Conservation (phyloP, 2,329 filamentous ascomycete genomes). For the Beauveria brongniartii region DNA sequence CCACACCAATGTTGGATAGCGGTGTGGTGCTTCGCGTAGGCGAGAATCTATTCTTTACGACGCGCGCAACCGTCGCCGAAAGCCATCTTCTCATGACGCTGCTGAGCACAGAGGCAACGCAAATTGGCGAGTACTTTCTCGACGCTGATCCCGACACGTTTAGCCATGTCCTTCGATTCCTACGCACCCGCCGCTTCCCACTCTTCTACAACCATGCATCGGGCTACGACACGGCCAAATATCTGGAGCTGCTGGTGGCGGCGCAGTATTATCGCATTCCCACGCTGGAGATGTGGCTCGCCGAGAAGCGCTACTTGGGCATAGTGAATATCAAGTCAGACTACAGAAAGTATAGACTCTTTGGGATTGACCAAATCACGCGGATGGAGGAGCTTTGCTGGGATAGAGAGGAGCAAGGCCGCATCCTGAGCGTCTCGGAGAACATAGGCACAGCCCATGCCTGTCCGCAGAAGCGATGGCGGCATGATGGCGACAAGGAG, state of each 20-base stretch:
- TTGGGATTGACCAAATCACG: constrained; percentile 1
- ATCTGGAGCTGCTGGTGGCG: constrained; percentile 25
- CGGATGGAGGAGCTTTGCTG: constrained; percentile 9
- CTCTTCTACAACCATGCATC: constrained; percentile 23
- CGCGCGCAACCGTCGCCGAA: constrained; percentile 13
- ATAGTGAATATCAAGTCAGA: constrained; percentile 12
- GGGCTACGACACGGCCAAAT: constrained; percentile 27
- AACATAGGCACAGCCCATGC: not conserved
- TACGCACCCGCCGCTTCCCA: constrained; percentile 25
- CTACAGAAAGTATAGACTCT: not conserved
- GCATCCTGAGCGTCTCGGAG: constrained; percentile 2
- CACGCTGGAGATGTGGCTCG: constrained; percentile 20
- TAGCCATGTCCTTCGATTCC: constrained; percentile 26
- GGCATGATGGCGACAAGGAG: constrained; percentile 3
- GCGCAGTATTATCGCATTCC: constrained; percentile 25
- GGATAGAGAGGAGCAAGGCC: constrained; percentile 1
- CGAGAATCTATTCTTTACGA: constrained; percentile 16
- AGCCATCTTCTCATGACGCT: constrained; percentile 14
- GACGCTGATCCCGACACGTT: constrained; percentile 30
- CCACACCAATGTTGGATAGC: not conserved
- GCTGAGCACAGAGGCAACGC: constrained; percentile 2
- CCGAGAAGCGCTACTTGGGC: constrained; percentile 12
- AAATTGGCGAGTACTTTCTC: constrained; percentile 26
- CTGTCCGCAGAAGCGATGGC: constrained; percentile 8
- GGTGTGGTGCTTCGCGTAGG: constrained; percentile 10